Evolutionary conservation across 768 basidiomycete species (phyloP).

Genomic region (Lentinus brumalis): DNA sequence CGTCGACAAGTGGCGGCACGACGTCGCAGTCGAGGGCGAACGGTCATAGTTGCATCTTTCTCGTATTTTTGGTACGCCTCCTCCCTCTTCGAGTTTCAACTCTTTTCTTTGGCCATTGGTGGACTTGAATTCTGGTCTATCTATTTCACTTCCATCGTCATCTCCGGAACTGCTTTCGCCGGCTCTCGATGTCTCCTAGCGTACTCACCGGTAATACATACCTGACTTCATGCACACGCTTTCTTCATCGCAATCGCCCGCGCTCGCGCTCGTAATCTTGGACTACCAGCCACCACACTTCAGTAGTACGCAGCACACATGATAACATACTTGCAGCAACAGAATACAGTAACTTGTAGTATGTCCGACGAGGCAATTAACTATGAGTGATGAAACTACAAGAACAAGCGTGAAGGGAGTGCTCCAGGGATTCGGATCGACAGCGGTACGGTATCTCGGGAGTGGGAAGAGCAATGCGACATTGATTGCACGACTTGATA

Average conservation of each 20-base stretch:
- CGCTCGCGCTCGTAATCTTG: background rate
- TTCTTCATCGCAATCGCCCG: background rate
- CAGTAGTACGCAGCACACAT: slow-evolving; percentile 10
- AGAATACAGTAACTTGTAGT: slow-evolving; percentile 22
- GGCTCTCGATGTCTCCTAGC: slow-evolving; percentile 7
- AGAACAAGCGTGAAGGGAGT: slow-evolving; percentile 12
- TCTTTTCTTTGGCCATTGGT: background rate
- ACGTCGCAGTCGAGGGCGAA: slow-evolving; percentile 74
- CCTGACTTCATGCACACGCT: no score
- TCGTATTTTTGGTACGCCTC: background rate
- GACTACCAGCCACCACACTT: background rate
- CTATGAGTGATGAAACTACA: slow-evolving; percentile 16
- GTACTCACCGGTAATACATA: slow-evolving; percentile 3
- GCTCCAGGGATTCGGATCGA: slow-evolving; percentile 6
- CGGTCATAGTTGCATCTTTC: slow-evolving; percentile 16
- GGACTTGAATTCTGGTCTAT: background rate
- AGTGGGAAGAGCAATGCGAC: slow-evolving; percentile 12
- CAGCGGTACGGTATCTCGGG: slow-evolving; percentile 8
- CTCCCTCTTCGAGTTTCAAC: background rate
- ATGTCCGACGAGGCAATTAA: slow-evolving; percentile 20
- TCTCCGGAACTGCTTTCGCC: slow-evolving; percentile 16
- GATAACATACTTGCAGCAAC: slow-evolving; percentile 25
- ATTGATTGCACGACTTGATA: background rate
- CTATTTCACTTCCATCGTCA: background rate
- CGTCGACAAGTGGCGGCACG: slow-evolving; percentile 81